Evolutionary conservation across 495 filamentous ascomycete genomes (phyloP), one percentile per base, ranked within the genome.

Genomic region (Aspergillus leporis): DNA sequence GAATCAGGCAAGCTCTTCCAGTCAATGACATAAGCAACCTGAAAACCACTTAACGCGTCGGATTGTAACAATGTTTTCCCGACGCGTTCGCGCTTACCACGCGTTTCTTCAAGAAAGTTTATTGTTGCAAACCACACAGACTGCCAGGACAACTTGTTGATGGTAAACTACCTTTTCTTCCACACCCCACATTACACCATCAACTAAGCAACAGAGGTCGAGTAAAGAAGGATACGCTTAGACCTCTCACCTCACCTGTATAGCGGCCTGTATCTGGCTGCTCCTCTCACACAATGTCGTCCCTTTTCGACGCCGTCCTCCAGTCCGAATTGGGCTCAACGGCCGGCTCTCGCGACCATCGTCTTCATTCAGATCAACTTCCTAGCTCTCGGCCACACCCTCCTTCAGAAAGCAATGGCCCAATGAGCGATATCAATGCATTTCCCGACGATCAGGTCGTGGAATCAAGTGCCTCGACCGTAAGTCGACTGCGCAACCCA

Each of bases 391-490:
- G 76, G 25, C 73, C 71, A 21, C 74, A 76, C 34, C 63, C 72
- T 0, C 74, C 73, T 16, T 83, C 81, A 13, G 80, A 84, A 57
- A 81, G 80, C 69, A 81, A 80, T 73, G 79, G 76, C 21, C 80
- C 78, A 10, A 78, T 79, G 73, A 83, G 80, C 59, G 80, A 83
- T 68, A 74, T 76, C 57, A 74, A 83, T 60, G 63, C 64, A 43
- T 79, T 81, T 51, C 81, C 84, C 4, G 86, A 89, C 62, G 86
- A 89, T 65, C 83, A 85, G 56, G 74, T 87, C 5, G 81, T 85
- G 6, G 85, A 80, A 10, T 61, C 76, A 5, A 74, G 77, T 59
- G 78, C 75, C 31, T 81, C 81, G 32, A 82, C 84, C 34, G 70
- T 86, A 34, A 83, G 80, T 43, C 78, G 87, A 59, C 72, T 83